Evolutionary conservation across 1,284 basidiomycete genomes (phyloP).

Genomic region (Microbotryum intermedium): DNA sequence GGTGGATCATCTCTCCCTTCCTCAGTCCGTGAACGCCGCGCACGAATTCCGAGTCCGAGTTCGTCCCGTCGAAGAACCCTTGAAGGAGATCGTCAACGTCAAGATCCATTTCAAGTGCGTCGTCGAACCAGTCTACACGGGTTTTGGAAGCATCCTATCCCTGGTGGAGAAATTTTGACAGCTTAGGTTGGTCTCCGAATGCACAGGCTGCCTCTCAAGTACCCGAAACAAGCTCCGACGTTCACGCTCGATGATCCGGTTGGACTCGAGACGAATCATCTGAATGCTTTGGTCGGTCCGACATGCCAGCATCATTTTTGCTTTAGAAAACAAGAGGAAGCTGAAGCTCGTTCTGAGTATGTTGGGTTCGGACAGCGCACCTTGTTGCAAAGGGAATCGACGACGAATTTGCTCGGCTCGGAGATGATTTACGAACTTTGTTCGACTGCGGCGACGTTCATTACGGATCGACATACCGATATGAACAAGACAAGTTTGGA

Average conservation of each 20-base stretch:
- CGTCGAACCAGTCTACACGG: too few species aligned
- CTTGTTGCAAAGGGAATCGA: slow-evolving; percentile 12
- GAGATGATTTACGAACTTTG: slow-evolving; percentile 34
- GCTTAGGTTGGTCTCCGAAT: not conserved
- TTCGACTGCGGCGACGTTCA: slow-evolving; percentile 26
- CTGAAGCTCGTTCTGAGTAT: too few species aligned
- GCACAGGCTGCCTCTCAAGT: slow-evolving; percentile 27
- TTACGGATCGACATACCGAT: slow-evolving; percentile 29
- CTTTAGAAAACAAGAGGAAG: not conserved
- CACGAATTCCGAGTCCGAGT: slow-evolving; percentile 31
- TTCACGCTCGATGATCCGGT: slow-evolving; percentile 22
- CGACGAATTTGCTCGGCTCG: slow-evolving; percentile 13
- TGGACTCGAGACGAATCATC: slow-evolving; percentile 22
- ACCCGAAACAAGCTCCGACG: slow-evolving; percentile 29
- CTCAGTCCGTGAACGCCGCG: slow-evolving; percentile 31
- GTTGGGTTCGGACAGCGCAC: slow-evolving; percentile 1
- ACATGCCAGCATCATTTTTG: not conserved
- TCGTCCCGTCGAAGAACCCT: slow-evolving; percentile 28
- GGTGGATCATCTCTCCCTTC: not conserved
- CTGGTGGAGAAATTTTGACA: not conserved
- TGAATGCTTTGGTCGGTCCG: slow-evolving; percentile 20
- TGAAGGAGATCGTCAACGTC: slow-evolving; percentile 29
- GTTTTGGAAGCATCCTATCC: not conserved
- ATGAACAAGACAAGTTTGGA: slow-evolving; percentile 26
- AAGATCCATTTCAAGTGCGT: slow-evolving; percentile 33